Evolutionary conservation across 208 protist species (phyloP).

Genomic region (Leishmania tarentolae): DNA sequence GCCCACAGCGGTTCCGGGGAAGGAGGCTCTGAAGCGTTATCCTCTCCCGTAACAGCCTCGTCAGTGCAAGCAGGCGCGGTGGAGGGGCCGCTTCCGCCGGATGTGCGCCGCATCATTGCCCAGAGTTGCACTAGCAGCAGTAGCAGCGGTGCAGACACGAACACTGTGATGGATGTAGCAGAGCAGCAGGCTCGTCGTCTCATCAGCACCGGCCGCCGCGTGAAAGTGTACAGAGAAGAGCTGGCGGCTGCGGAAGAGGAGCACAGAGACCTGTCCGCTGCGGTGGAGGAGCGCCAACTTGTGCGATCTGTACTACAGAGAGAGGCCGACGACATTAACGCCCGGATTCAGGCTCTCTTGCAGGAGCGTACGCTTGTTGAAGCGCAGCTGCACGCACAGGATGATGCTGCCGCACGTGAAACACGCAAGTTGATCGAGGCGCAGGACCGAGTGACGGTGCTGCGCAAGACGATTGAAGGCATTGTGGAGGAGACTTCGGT

Average conservation of each 20-base stretch:
- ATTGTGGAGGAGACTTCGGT: conserved; percentile 59
- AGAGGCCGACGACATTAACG: conserved; percentile 71
- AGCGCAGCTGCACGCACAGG: conserved; percentile 56
- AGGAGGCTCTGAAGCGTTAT: background rate
- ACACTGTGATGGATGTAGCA: conserved; percentile 36
- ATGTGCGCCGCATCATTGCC: conserved; percentile 73
- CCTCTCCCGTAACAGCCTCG: background rate
- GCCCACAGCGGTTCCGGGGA: background rate
- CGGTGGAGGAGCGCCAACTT: conserved; percentile 45
- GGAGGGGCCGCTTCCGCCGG: conserved; percentile 75
- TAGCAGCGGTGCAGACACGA: conserved; percentile 1
- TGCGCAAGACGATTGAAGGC: conserved; percentile 66
- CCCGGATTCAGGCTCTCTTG: conserved; percentile 51
- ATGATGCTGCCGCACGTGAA: conserved; percentile 31
- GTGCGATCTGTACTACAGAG: conserved; percentile 50
- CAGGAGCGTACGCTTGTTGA: conserved; percentile 71
- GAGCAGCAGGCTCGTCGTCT: conserved; percentile 80
- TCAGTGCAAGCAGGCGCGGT: conserved; percentile 5
- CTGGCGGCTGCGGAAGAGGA: conserved; percentile 74
- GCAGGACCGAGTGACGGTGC: conserved; percentile 54
- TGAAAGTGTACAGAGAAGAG: conserved; percentile 84
- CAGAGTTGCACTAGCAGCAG: conserved; percentile 29
- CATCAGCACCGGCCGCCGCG: conserved; percentile 74
- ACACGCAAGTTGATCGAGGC: conserved; percentile 60
- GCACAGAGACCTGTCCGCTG: conserved; percentile 46